These are phyloP conservation scores for Kwoniella europaea DNA, from an alignment of 768 basidiomycete species.

Conservation along the genomic window DNA sequence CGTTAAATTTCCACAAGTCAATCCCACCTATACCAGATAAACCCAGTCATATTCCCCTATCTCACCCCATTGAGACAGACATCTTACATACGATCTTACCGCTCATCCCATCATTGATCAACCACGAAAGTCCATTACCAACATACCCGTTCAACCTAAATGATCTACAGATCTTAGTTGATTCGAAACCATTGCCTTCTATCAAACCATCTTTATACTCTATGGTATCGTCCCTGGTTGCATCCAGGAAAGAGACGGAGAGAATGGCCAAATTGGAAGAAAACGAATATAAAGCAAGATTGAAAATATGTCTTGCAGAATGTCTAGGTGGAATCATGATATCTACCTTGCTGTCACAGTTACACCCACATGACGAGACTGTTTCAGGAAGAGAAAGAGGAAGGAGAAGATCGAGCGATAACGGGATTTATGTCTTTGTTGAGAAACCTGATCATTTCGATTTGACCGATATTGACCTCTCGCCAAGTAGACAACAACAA, in stretches of 20 bases:
- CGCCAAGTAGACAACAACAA: no score
- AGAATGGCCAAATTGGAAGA: conserved; percentile 2
- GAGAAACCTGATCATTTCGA: background rate
- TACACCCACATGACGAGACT: background rate
- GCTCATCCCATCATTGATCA: conserved; percentile 4
- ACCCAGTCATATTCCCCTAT: background rate
- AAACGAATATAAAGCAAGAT: conserved; percentile 15
- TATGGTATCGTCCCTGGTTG: background rate
- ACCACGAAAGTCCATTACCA: background rate
- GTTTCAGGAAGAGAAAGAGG: background rate
- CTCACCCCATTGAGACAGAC: background rate
- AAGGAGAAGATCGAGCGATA: conserved; percentile 1
- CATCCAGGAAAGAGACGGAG: background rate
- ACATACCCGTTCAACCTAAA: conserved; percentile 5
- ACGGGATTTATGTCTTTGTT: background rate
- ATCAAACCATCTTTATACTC: background rate
- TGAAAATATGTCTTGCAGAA: conserved; percentile 15
- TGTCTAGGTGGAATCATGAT: conserved; percentile 11
- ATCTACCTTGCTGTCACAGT: background rate
- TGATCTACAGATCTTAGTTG: conserved; percentile 10
- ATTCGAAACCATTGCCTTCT: background rate
- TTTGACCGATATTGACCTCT: background rate
- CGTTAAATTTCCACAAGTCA: background rate
- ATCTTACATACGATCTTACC: conserved; percentile 18
- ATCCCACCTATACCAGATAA: conserved; percentile 4